A percentile compares a stretch with the other conserved stretches of the same genome.
Conservation (phyloP, 2,329 filamentous ascomycete genomes). For the Sporothrix brunneoviolacea region DNA sequence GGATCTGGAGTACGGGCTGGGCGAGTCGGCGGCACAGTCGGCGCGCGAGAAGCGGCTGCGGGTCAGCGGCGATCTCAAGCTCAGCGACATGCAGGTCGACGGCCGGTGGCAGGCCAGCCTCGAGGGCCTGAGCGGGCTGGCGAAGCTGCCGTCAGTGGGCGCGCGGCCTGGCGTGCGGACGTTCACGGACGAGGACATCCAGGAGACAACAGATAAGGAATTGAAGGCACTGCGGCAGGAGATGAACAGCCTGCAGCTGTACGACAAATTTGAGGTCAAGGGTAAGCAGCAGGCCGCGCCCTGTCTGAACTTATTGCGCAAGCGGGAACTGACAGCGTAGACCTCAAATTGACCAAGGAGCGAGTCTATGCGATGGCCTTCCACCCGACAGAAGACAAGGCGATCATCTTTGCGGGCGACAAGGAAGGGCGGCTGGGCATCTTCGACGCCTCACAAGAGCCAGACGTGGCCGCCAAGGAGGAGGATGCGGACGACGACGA, state of each 20-base stretch:
- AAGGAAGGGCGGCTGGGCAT: conserved; percentile 88
- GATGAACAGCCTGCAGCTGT: conserved; percentile 72
- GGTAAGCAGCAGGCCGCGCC: too few species aligned
- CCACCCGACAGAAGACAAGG: conserved; percentile 79
- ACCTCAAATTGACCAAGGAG: conserved; percentile 87
- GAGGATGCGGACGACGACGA: conserved; percentile 56
- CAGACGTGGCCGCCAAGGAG: conserved; percentile 35
- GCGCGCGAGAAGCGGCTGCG: conserved; percentile 52
- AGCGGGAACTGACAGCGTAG: conserved; percentile 33
- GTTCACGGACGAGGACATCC: conserved; percentile 77
- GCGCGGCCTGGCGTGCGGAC: conserved; percentile 78
- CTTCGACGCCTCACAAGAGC: conserved; percentile 75
- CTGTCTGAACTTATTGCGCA: too few species aligned
- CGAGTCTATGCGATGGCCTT: conserved; percentile 81
- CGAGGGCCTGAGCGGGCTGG: conserved; percentile 52
- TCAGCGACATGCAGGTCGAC: conserved; percentile 72
- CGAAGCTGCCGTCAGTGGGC: conserved; percentile 46
- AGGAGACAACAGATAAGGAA: conserved; percentile 69
- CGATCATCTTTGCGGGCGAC: conserved; percentile 86
- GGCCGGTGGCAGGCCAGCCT: conserved; percentile 67
- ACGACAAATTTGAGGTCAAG: conserved; percentile 76
- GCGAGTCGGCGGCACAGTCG: conserved; percentile 22
- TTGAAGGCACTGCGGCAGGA: conserved; percentile 66
- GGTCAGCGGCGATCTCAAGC: conserved; percentile 53
- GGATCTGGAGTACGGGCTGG: conserved; percentile 26